Base-by-base conservation (phyloP, 2,329 filamentous ascomycete species). In the Penicillium sp. region DNA sequence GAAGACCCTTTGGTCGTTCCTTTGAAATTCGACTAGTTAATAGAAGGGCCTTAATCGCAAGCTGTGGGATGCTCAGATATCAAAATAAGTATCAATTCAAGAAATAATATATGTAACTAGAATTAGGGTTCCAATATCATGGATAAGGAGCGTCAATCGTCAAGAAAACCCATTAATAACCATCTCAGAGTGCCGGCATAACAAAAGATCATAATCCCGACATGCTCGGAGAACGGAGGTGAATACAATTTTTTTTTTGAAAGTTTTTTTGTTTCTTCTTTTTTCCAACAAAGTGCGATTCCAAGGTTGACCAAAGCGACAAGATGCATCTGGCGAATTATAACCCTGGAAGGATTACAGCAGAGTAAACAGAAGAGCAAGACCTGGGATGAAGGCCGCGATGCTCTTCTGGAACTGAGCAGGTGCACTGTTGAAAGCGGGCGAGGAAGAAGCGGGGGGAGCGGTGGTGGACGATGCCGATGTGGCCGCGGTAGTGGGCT, bases 91-190 rank as follows among this genome's bases (percentile, higher is more conserved):
- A 39, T 56, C 27, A 27, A 60, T 62, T 62, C 54, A 24, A 38
- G 39, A 55, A 49, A 38, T 53, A 49, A 50, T 50, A 22, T 60
- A 47, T 55, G 54, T 47, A 36, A 58, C 53, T 55, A 59, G 39
- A 48, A 51, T 58, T 57, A 60, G 38, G 43, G 46, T 52, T 46
- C 43, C 57, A 45, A 53, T 44, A 48, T 48, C 24, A 45, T 56
- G 45, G 45, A 53, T 58, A 61, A 59, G 60, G 56, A 64, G 51
- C 47, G 60, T 61, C 45, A 57, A 51, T 64, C 53, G 22, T 57
- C 34, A 55, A 53, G 27, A 38, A 52, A 52, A 55, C 44, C 55
- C 46, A 42, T 53, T 31, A 50, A 57, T 46, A 47, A 49, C 56
- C 47, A 29, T 49, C 50, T 40, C 51, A 50, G 31, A 41, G 24